A percentile compares a stretch with the other conserved stretches of the same genome.
phyloP scores from a whole-genome alignment of 2,329 filamentous ascomycete genomes.

The Aspergillus tubingensis region DNA sequence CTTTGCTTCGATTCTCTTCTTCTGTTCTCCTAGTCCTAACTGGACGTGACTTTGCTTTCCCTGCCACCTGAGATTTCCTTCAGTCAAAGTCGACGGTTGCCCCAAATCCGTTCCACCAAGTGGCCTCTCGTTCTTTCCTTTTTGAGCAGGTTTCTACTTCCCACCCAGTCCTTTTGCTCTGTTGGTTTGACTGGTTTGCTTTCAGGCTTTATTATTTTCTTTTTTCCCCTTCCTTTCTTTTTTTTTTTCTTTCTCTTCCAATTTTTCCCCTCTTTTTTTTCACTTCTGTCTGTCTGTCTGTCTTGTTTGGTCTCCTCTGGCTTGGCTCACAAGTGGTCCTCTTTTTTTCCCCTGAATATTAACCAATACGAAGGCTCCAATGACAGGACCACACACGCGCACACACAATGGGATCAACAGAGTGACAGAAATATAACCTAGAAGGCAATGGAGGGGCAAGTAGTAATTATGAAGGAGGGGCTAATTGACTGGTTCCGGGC shows the following conservation, averaged over 20 bases:
- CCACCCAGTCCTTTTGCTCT: background rate
- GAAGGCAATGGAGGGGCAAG: slow-evolving; percentile 10
- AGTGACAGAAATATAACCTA: slow-evolving; percentile 8
- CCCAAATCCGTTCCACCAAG: background rate
- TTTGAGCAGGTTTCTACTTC: background rate
- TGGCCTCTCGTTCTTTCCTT: background rate
- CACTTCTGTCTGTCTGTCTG: background rate
- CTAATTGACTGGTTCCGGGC: slow-evolving; percentile 19
- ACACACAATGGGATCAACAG: slow-evolving; percentile 6
- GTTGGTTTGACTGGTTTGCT: background rate
- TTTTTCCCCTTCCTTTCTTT: background rate
- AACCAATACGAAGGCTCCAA: slow-evolving; percentile 11
- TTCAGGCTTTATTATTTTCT: slow-evolving; percentile 1
- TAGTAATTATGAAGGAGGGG: slow-evolving; percentile 18
- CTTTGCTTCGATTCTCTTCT: background rate
- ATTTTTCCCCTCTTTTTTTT: too few species aligned
- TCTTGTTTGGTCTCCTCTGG: background rate
- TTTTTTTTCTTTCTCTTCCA: too few species aligned
- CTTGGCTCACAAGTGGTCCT: background rate
- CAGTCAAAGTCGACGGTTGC: background rate
- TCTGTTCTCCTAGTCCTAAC: too few species aligned
- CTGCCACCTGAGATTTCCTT: too few species aligned
- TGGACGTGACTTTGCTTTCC: too few species aligned
- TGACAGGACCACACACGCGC: slow-evolving; percentile 8
- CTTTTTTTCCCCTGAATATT: slow-evolving; percentile 3